Evolutionary conservation across 2,329 filamentous ascomycete species (phyloP), one percentile per base, ranked within the genome.

Genomic region (Venturia nashicola): DNA sequence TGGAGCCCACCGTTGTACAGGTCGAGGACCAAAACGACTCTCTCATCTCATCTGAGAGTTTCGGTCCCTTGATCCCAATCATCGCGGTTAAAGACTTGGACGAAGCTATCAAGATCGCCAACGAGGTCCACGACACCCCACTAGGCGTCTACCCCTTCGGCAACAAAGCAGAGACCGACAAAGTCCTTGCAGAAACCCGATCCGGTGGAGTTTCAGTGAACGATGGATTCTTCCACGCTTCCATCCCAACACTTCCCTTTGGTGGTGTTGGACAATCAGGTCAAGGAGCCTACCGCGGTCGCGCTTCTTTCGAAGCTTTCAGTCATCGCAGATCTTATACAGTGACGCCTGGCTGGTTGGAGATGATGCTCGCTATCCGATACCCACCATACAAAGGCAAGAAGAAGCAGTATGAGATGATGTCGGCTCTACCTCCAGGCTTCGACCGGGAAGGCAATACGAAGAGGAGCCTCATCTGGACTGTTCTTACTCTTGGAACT

Each of bases 1-100:
- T 99, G 69, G 91, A 93, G 73, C 90, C 92, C 0, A 99, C 94
- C 0, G 86, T 93, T n/a, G 86, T 99, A n/a, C 82, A 90, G 66
- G 88, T 97, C 44, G 81, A 89, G 68, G 86, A 85, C 66, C 72
- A 83, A 18, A 82, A 92, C 60, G 93, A 96, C 76, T 82, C 87
- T 8, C 84, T 97, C 75, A 83, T 97, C 71, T 77, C 78, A 32
- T 85, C 96, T 67, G 94, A 99, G 78, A 90, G 87, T 54, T 99
- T 99, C 72, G 94, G 93, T 7, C 94, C 94, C n/a, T 81, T 96
- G 65, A 91, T 96, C 68, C 87, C 90, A 67, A 85, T 97, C 67
- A 78, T 96, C 63, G 83, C 91, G 0, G 87, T 91, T 64, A 83
- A 90, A 67, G 82, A 85, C 69, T 80, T 97, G n/a, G 89, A 96